A percentile compares a stretch with the other conserved stretches of the same genome.
These are phyloP conservation scores for Cryphonectria naterciae DNA, from an alignment of 2,329 filamentous ascomycete genomes.

Conservation along the genomic window DNA sequence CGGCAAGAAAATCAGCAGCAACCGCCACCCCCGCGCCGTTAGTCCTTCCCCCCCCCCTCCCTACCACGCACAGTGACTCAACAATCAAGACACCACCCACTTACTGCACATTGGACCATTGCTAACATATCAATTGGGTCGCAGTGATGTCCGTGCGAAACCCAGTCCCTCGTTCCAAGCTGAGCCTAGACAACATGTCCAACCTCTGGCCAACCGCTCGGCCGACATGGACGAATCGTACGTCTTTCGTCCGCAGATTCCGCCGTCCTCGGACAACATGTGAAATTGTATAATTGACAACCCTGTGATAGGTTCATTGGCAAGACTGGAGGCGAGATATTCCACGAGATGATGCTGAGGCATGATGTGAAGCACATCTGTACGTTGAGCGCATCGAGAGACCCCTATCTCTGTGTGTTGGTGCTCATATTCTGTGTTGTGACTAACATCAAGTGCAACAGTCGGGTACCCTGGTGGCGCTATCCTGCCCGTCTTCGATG, in stretches of 20 bases:
- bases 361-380: constrained; percentile 92
- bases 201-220: constrained; percentile 66
- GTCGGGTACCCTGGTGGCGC: constrained; percentile 93
- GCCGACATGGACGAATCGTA: constrained; percentile 82
- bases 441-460: constrained; percentile 40
- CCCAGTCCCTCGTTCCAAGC: constrained; percentile 67
- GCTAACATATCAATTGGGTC: constrained; percentile 31
- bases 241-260: constrained; percentile 39
- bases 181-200: constrained; percentile 64
- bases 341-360: constrained; percentile 98
- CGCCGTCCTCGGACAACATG: constrained; percentile 23
- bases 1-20: constrained; percentile 52
- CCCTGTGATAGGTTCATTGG: constrained; percentile 73
- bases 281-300: constrained; percentile 25
- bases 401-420: constrained; percentile 12
- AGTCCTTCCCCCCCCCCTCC: not conserved
- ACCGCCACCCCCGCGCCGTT: constrained; percentile 32
- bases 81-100: not conserved
- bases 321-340: constrained; percentile 93
- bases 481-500: constrained; percentile 97
- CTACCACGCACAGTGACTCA: constrained; percentile 33
- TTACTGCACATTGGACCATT: constrained; percentile 9
- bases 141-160: constrained; percentile 59
- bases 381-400: constrained; percentile 53
- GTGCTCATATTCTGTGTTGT: constrained; percentile 9